Conservation (phyloP, 331 rosid species). For the Malus hybrid region DNA sequence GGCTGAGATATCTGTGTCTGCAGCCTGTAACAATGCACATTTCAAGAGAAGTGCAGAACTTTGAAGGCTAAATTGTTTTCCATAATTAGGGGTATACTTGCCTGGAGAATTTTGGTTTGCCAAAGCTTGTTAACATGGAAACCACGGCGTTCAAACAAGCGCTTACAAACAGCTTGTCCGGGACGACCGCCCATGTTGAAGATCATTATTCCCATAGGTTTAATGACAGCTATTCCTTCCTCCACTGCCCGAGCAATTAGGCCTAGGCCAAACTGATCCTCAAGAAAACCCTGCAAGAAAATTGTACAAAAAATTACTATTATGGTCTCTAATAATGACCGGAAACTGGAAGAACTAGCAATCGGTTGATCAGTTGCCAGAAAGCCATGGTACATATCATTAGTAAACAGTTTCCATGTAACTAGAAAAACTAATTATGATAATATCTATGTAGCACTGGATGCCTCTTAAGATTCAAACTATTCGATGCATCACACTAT, state of each 20-base stretch:
- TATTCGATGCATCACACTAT: neutral
- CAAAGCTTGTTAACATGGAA: slow-evolving; percentile 70
- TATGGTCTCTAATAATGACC: slow-evolving; percentile 2
- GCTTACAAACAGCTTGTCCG: slow-evolving; percentile 93
- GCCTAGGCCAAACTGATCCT: slow-evolving; percentile 97
- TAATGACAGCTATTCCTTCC: slow-evolving; percentile 93
- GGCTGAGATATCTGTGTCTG: slow-evolving; percentile 89
- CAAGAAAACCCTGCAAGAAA: slow-evolving; percentile 78
- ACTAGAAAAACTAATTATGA: neutral
- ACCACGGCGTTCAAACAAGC: slow-evolving; percentile 95
- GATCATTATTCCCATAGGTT: slow-evolving; percentile 86
- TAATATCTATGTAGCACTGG: neutral
- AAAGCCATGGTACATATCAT: neutral
- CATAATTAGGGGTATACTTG: slow-evolving; percentile 26
- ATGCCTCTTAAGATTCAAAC: neutral
- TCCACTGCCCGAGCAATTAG: slow-evolving; percentile 97
- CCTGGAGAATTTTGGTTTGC: slow-evolving; percentile 98
- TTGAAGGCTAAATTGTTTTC: slow-evolving; percentile 1
- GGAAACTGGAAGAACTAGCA: neutral
- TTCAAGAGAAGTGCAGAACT: slow-evolving; percentile 20
- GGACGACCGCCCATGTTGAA: slow-evolving; percentile 99
- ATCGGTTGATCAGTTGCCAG: neutral
- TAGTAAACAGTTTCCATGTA: neutral
- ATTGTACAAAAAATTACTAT: neutral
- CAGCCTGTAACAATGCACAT: slow-evolving; percentile 53